Base-by-base conservation (phyloP, 768 basidiomycete genomes). In the Mycena epipterygia region DNA sequence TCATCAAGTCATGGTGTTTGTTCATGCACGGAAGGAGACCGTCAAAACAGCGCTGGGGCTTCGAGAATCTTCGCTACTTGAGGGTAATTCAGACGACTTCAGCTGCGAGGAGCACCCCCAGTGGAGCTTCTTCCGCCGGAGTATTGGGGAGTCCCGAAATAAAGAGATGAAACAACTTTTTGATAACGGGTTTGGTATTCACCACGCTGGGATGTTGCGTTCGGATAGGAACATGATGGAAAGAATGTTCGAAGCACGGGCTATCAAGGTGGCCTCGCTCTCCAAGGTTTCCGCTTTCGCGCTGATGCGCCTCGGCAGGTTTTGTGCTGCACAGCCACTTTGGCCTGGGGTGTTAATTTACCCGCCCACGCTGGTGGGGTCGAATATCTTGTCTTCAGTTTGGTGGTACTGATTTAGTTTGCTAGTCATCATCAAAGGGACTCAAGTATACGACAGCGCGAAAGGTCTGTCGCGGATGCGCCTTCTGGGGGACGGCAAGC, bases 1-100 rank as follows among this genome's bases (percentile, higher is more conserved):
- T 3, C 98, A 99, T 82, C 98, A 99, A 80, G 96, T 98, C 69
- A 99, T 99, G 97, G 97, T 99, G 0, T 99, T 99, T 76, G 98
- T 99, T 12, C 98, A 99, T 80, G 95, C 98, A 17, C 89, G 98
- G 33, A 99, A 98, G 82, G 98, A 99, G 77, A 99, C 98, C 0
- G 98, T 99, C 60, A 98, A 97, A 78, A 89, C 94, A 0, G 97
- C 97, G 0, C 83, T 90, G 76, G 89, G 87, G 13, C 85, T 99
- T 29, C 90, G 90, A 66, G 98, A 99, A 70, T 85, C 91, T 65
- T 91, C 95, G 5, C 72, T 88, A 5, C 78, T 84, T 19, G 95
- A 98, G 68, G 94, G 93, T 3, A 87, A 86, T 53, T 76, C 87
- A 17, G 94, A 94, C 35, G 88, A 94, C 46, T 98, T 97, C 79